Conservation (phyloP, 768 basidiomycete genomes). For the Amanita phalloides region DNA sequence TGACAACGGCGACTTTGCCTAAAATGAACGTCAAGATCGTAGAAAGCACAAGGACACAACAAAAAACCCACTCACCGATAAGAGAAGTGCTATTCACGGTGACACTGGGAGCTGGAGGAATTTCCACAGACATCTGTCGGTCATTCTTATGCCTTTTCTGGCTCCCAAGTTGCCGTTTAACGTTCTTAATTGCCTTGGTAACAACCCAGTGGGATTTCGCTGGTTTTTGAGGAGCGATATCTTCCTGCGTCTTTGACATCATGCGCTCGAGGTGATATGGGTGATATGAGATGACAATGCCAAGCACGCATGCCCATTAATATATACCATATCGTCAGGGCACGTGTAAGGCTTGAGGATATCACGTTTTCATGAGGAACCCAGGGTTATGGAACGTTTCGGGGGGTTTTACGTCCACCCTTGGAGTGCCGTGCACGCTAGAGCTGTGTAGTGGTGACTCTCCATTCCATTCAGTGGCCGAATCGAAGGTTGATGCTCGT, state of each 20-base stretch:
- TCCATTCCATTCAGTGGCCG: too few relatives aligned
- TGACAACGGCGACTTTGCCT: slow-evolving; percentile 49
- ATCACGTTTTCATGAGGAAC: background rate
- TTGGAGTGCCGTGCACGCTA: background rate
- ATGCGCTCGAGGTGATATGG: background rate
- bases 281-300: background rate
- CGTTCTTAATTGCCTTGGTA: slow-evolving; percentile 1
- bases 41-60: background rate
- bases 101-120: slow-evolving; percentile 1
- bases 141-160: background rate
- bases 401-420: background rate
- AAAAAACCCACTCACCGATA: background rate
- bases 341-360: background rate
- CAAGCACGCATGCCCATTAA: background rate
- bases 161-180: background rate
- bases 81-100: slow-evolving; percentile 3
- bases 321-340: background rate
- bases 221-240: background rate
- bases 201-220: background rate
- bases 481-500: too few relatives aligned
- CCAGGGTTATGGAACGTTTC: background rate
- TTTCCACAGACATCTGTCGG: background rate
- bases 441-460: too few relatives aligned
- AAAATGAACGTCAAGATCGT: background rate
- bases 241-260: background rate